Evolutionary conservation across 2,329 filamentous ascomycete species (phyloP), one percentile per base, ranked within the genome.

Genomic region (Verticillium dahliae): DNA sequence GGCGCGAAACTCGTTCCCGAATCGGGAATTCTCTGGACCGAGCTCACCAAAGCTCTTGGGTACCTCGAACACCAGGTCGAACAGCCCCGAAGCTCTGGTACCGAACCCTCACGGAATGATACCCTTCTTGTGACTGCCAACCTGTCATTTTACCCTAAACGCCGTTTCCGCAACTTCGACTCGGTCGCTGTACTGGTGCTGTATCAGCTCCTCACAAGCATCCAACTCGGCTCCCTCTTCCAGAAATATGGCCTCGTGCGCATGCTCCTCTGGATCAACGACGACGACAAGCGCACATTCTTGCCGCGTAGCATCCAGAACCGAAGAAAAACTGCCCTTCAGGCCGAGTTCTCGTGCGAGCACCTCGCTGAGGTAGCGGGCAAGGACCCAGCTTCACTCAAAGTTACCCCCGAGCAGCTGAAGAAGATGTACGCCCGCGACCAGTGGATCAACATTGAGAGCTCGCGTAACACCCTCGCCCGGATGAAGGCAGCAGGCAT

Each of bases 201-300:
- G 1, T 82, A 85, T 69, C 86, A 90, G 69, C 81, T 91, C 62
- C 78, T 88, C 67, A 77, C 74, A 54, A 80, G 82, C 58, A 84
- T 90, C 60, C 80, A 85, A 63, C 76, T 79, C 2, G 80, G 85
- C 58, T 74, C 78, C 0, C 78, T 89, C 0, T 85, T 96, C 67
- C 89, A 97, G 67, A 79, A 80, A 34, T 93, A 92, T 70, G 94
- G 94, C 3, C 82, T 88, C 18, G 87, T 96, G 3, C 86, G 92
- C 57, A 88, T 94, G 79, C 80, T 98, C 1, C 71, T 93, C 45
- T 93, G 92, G 87, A 69, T 87, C 3, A 81, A 84, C 1, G 78
- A 87, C 54, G 77, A 83, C 0, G 88, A 91, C 61, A 85, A 85
- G 65, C 68, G 74, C 6, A 64, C 72, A 1, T 66, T 91, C 1